Evolutionary conservation across 495 filamentous ascomycete species (phyloP), one percentile per base, ranked within the genome.

Genomic region (Aspergillus asperescens): DNA sequence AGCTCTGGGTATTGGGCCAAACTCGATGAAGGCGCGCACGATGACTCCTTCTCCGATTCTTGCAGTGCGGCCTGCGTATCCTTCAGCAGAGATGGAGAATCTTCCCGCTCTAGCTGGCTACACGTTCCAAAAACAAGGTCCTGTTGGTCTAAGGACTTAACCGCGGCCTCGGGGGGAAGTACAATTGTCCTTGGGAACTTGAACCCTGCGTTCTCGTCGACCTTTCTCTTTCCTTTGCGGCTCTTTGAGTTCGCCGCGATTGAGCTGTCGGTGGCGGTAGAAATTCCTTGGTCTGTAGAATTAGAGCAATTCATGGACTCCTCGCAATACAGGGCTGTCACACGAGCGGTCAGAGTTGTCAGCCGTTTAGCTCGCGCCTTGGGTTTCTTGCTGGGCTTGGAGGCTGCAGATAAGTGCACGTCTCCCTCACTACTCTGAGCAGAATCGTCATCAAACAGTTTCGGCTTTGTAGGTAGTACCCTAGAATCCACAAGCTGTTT

Each of bases 71-170:
- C 66, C 50, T 91, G 88, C 28, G 86, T 71, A 43, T 91, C 80
- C 44, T 79, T 76, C 4, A 90, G 70, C 5, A 82, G 76, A 2
- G 76, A 74, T 3, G 88, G 86, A 0, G 88, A 88, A 43, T 90
- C 83, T 31, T 89, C 86, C 47, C 76, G 75, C 41, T 86, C 87
- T 15, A 97, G 71, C 65, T 97, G 92, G 66, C 91, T 96, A 15
- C 87, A 94, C 1, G 90, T 96, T 13, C 91, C 92, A 65, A 97
- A 97, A 2, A 96, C 68, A 55, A 95, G 84, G 54, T 91, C 83
- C 62, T 95, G 92, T 6, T 80, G 71, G 4, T 83, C 73, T n/a
- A 86, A 69, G 54, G 82, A 77, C 52, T 81, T 80, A 37, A 82
- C 62, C 15, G 90, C 92, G 34, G 82, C 82, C 46, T 75, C 73